Percentiles rank a stretch among this genome's conserved stretches.
phyloP scores from a whole-genome alignment of 1,284 basidiomycete genomes.

The Nidula niveotomentosa region DNA sequence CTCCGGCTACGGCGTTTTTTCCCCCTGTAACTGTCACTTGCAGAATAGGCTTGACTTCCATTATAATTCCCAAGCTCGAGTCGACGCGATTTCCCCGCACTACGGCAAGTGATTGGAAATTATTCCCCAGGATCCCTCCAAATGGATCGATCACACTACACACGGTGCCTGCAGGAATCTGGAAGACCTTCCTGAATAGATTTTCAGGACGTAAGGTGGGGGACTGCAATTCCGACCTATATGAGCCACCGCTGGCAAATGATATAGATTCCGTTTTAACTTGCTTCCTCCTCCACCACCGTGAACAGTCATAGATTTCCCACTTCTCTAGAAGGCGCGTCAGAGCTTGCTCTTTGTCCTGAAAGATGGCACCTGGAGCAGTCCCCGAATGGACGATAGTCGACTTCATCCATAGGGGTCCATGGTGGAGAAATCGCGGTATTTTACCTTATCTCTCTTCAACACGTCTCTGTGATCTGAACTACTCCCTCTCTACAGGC shows the following conservation, averaged over 20 bases:
- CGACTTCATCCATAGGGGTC: conserved; percentile 56
- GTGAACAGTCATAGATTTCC: too few relatives aligned
- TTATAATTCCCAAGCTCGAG: too few relatives aligned
- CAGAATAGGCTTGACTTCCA: background rate
- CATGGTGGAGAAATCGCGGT: conserved; percentile 65
- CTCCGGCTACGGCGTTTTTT: background rate
- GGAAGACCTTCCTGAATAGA: background rate
- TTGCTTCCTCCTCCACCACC: too few relatives aligned
- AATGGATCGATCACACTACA: background rate
- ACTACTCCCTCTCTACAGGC: conserved; percentile 31
- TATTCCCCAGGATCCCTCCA: background rate
- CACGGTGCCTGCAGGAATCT: background rate
- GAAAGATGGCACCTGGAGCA: conserved; percentile 21
- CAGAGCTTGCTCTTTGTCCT: background rate
- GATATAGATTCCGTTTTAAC: background rate
- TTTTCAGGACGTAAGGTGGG: too few relatives aligned
- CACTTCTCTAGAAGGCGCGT: too few relatives aligned
- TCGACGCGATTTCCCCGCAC: background rate
- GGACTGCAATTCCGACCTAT: background rate
- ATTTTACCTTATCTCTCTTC: conserved; percentile 12
- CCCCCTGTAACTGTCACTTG: background rate
- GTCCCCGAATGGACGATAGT: conserved; percentile 52
- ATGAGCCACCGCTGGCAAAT: background rate
- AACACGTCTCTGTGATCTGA: background rate
- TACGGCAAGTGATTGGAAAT: background rate